Evolutionary conservation across 2,329 filamentous ascomycete genomes (phyloP).

Genomic region (Cladosporium sphaerospermum): DNA sequence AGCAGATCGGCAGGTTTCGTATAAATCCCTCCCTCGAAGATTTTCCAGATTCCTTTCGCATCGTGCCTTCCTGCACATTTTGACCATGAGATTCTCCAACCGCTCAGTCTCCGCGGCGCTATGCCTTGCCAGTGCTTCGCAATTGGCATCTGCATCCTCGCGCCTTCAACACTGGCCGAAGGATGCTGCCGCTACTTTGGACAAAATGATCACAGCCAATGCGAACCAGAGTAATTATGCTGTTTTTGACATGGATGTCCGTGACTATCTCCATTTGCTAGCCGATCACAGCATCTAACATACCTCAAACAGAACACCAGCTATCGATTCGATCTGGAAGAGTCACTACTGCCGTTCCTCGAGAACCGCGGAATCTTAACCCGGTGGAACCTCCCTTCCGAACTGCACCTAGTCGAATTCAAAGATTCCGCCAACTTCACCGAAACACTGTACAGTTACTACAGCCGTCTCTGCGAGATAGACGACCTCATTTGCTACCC

Average conservation of each 20-base stretch:
- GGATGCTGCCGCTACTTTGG: conserved; percentile 14
- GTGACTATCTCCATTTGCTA: background rate
- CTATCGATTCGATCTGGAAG: conserved; percentile 39
- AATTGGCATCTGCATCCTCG: background rate
- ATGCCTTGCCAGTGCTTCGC: background rate
- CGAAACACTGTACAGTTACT: conserved; percentile 43
- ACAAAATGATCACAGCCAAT: conserved; percentile 16
- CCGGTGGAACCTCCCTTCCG: conserved; percentile 31
- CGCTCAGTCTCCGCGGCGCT: background rate
- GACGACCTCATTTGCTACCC: conserved; percentile 40
- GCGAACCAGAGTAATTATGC: conserved; percentile 20
- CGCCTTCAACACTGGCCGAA: conserved; percentile 16
- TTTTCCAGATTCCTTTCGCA: background rate
- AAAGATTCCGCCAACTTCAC: conserved; percentile 34
- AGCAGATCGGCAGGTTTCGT: too few relatives aligned
- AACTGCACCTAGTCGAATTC: conserved; percentile 39
- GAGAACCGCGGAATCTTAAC: conserved; percentile 39
- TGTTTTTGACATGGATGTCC: conserved; percentile 36
- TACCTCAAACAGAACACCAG: conserved; percentile 31
- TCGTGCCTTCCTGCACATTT: background rate
- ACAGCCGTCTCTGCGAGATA: conserved; percentile 39
- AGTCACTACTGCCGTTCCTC: conserved; percentile 40
- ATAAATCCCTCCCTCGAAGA: too few relatives aligned
- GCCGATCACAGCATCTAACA: background rate
- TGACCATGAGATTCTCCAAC: background rate